These are phyloP conservation scores for Alloteropsis semialata DNA, from an alignment of 176 grass and related monocot species.

Conservation along the genomic window DNA sequence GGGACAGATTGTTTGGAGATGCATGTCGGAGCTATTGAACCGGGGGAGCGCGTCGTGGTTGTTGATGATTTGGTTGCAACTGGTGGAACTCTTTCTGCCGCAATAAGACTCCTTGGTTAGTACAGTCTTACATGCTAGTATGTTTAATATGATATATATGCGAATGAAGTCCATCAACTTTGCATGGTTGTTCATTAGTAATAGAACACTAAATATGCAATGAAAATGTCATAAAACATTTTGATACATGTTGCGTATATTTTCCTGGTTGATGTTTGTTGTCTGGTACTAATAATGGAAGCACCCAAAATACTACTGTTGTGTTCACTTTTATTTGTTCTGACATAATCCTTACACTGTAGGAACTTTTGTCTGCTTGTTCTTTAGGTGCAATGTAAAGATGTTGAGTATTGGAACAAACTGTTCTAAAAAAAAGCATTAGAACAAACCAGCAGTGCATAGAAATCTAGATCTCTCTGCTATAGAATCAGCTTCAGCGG, in stretches of 20 bases:
- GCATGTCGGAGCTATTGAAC: conserved; percentile 74
- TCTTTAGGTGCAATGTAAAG: not conserved
- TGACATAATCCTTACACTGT: not conserved
- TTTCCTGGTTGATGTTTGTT: not conserved
- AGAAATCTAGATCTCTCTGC: not conserved
- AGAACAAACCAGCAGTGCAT: no score
- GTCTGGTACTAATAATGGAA: not conserved
- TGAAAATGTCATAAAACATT: not conserved
- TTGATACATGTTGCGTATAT: not conserved
- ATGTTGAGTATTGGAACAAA: no score
- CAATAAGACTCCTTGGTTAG: conserved; percentile 86
- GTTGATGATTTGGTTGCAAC: conserved; percentile 92
- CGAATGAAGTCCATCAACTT: not conserved
- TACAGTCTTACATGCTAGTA: conserved; percentile 1
- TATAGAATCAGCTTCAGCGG: not conserved
- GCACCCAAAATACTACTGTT: not conserved
- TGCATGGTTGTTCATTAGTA: not conserved
- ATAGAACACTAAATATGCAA: not conserved
- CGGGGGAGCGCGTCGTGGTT: conserved; percentile 52
- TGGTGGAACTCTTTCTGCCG: conserved; percentile 86
- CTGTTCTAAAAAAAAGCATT: no score
- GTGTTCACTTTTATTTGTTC: not conserved
- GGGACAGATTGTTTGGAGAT: conserved; percentile 94
- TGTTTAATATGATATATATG: not conserved
- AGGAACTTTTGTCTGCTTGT: not conserved